A percentile compares a stretch with the other conserved stretches of the same genome.
Evolutionary conservation across 2,329 filamentous ascomycete genomes (phyloP).

Genomic region (Trichoderma lentiforme): DNA sequence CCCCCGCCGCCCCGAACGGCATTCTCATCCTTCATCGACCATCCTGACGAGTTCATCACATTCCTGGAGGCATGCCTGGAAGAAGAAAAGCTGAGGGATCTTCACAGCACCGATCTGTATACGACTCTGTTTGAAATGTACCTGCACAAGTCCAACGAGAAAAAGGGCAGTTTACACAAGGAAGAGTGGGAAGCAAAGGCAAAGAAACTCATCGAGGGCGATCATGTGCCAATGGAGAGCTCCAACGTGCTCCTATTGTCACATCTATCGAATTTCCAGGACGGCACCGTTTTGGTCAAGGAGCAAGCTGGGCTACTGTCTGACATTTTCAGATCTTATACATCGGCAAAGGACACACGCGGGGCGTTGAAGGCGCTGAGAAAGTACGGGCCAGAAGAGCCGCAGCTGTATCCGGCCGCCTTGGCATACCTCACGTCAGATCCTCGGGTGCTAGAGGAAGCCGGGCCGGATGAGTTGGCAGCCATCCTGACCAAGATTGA

Average conservation of each 20-base stretch:
- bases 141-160: conserved; percentile 77
- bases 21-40: conserved; percentile 95
- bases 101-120: conserved; percentile 81
- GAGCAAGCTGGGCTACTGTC: conserved; percentile 89
- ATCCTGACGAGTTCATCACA: conserved; percentile 83
- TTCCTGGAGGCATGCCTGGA: conserved; percentile 87
- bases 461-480: conserved; percentile 76
- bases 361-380: conserved; percentile 85
- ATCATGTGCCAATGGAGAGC: conserved; percentile 82
- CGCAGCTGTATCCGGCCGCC: conserved; percentile 87
- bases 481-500: conserved; percentile 82
- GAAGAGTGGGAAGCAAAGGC: conserved; percentile 88
- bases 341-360: conserved; percentile 82
- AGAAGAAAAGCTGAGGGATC: conserved; percentile 65
- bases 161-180: conserved; percentile 63
- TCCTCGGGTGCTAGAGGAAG: conserved; percentile 75
- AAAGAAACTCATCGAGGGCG: conserved; percentile 79
- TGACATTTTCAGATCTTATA: conserved; percentile 96
- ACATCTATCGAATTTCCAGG: conserved; percentile 82
- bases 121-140: conserved; percentile 99
- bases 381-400: conserved; percentile 89
- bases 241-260: conserved; percentile 93
- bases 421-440: conserved; percentile 91
- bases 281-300: conserved; percentile 87
- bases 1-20: conserved; percentile 81